Percentiles rank a stretch among this genome's conserved stretches.
Evolutionary conservation across 2,329 filamentous ascomycete species (phyloP).

Genomic region (Pseudogymnoascus sp.): DNA sequence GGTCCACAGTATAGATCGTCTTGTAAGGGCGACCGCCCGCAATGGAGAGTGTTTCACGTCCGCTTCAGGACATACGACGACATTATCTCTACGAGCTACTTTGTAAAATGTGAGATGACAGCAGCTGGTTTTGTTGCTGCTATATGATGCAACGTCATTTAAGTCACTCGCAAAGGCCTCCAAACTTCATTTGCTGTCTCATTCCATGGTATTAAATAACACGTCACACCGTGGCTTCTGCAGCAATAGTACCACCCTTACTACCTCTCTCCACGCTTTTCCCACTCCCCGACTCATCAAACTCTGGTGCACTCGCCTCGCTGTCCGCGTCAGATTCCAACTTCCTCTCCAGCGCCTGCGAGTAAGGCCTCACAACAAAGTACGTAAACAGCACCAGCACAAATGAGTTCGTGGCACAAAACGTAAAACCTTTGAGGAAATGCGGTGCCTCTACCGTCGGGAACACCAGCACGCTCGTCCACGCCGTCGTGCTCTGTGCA

Average conservation of each 20-base stretch:
- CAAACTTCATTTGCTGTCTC: not conserved
- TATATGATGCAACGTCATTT: not conserved
- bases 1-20: not conserved
- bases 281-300: not conserved
- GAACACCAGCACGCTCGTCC: constrained; percentile 41
- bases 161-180: not conserved
- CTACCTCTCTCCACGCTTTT: not conserved
- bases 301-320: not conserved
- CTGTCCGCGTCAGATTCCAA: not conserved
- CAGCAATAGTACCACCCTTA: not conserved
- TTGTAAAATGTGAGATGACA: not conserved
- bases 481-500: constrained; percentile 40
- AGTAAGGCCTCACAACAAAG: constrained; percentile 15
- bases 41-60: not conserved
- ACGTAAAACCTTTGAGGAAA: constrained; percentile 35
- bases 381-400: constrained; percentile 25
- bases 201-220: not conserved
- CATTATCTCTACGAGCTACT: not conserved
- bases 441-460: constrained; percentile 37
- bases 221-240: not conserved
- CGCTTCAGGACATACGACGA: not conserved
- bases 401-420: constrained; percentile 26
- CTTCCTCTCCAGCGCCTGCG: not conserved
- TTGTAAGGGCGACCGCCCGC: not conserved
- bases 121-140: not conserved